phyloP scores from a whole-genome alignment of 805 yeast species.

The Pichia thaimueangensis region DNA sequence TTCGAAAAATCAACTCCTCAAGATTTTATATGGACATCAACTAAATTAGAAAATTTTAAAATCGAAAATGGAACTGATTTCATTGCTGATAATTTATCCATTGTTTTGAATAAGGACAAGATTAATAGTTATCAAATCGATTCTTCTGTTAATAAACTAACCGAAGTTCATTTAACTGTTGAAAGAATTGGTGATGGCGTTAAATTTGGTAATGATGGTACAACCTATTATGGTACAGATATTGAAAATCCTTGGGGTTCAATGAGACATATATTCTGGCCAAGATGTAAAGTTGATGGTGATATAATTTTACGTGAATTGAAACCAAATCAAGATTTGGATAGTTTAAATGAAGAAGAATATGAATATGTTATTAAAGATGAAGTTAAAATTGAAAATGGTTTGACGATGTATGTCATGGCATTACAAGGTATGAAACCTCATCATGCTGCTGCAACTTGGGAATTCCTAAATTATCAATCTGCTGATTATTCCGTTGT shows the following conservation, averaged over 20 bases:
- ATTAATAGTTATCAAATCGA: conserved; percentile 43
- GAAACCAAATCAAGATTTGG: conserved; percentile 16
- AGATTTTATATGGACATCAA: conserved; percentile 79
- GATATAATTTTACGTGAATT: conserved; percentile 41
- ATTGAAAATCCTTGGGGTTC: conserved; percentile 87
- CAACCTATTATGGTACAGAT: conserved; percentile 82
- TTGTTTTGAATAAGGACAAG: conserved; percentile 49
- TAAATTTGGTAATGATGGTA: conserved; percentile 85
- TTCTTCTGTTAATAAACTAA: conserved; percentile 61
- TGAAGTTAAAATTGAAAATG: conserved; percentile 29
- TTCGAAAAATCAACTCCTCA: conserved; percentile 49
- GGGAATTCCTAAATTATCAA: conserved; percentile 93
- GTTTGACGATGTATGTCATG: conserved; percentile 79
- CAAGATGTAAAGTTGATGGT: conserved; percentile 72
- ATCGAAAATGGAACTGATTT: conserved; percentile 65
- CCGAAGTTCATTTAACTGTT: conserved; percentile 63
- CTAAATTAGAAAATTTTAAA: conserved; percentile 73
- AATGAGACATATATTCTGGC: conserved; percentile 97
- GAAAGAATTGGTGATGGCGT: conserved; percentile 67
- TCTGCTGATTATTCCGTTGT: conserved; percentile 67
- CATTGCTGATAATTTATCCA: conserved; percentile 64
- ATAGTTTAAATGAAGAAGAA: conserved; percentile 13
- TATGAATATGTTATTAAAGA: conserved; percentile 5
- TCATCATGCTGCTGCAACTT: conserved; percentile 94
- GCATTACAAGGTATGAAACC: conserved; percentile 99